Conservation (phyloP, 2,329 filamentous ascomycete species). For the Alternaria burnsii region DNA sequence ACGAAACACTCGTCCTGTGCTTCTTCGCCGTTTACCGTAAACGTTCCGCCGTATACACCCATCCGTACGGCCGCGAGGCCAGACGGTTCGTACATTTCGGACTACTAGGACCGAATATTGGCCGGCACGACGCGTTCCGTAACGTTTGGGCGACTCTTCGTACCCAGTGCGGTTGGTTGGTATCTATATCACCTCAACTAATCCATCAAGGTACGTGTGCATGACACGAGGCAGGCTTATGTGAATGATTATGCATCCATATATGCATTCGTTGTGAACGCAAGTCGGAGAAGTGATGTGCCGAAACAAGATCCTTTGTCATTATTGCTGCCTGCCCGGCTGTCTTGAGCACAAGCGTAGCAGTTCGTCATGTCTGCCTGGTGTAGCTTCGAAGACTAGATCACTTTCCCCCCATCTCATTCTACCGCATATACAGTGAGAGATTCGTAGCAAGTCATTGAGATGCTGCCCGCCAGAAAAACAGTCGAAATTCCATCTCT, state of each 20-base stretch:
- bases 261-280: background rate
- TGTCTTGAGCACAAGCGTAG: constrained; percentile 1
- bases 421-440: constrained; percentile 25
- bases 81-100: background rate
- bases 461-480: constrained; percentile 17
- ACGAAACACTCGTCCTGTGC: background rate
- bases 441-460: constrained; percentile 23
- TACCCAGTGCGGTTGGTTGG: background rate
- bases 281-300: background rate
- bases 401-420: background rate
- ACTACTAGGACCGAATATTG: background rate
- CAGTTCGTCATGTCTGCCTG: constrained; percentile 2
- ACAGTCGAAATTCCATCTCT: constrained; percentile 8
- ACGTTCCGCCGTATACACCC: background rate
- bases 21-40: background rate
- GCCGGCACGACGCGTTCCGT: constrained; percentile 4
- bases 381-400: background rate
- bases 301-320: background rate
- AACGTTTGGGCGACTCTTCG: constrained; percentile 1
- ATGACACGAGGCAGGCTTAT: constrained; percentile 5
- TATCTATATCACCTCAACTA: constrained; percentile 1
- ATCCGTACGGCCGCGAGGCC: background rate
- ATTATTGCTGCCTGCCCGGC: constrained; percentile 8
- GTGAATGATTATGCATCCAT: constrained; percentile 1
- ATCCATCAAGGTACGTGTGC: background rate